phyloP scores from a whole-genome alignment of 2,329 filamentous ascomycete genomes.

The Colletotrichum lentis region DNA sequence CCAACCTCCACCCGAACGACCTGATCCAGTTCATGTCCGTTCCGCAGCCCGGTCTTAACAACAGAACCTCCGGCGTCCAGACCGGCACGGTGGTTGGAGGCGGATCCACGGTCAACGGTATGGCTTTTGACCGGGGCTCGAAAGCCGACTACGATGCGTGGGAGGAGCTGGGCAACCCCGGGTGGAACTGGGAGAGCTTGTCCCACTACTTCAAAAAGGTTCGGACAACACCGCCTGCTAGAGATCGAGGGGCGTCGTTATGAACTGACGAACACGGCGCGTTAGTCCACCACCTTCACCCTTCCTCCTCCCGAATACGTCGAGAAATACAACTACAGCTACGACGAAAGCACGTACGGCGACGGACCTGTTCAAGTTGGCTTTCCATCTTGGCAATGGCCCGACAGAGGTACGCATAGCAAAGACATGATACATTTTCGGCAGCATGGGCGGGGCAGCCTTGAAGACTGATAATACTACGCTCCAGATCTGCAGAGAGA shows the following conservation, averaged over 20 bases:
- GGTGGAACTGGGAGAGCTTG: slow-evolving; percentile 57
- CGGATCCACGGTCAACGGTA: slow-evolving; percentile 47
- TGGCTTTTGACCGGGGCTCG: slow-evolving; percentile 56
- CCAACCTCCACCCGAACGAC: slow-evolving; percentile 37
- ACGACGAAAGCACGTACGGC: slow-evolving; percentile 40
- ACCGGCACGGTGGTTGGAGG: slow-evolving; percentile 41
- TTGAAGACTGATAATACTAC: no score
- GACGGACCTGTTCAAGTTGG: slow-evolving; percentile 41
- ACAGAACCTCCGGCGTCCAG: slow-evolving; percentile 41
- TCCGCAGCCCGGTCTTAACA: slow-evolving; percentile 44
- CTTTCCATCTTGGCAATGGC: slow-evolving; percentile 42
- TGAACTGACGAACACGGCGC: slow-evolving; percentile 46
- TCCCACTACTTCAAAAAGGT: slow-evolving; percentile 58
- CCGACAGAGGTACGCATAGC: slow-evolving; percentile 35
- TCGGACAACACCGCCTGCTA: no score
- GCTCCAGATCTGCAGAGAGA: slow-evolving; percentile 23
- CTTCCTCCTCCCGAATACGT: slow-evolving; percentile 46
- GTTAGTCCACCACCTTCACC: slow-evolving; percentile 40
- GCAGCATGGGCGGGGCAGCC: accelerated
- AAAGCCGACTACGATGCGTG: slow-evolving; percentile 54
- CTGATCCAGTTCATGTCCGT: slow-evolving; percentile 45
- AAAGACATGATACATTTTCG: accelerated
- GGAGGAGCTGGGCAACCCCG: slow-evolving; percentile 53
- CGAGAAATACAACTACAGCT: slow-evolving; percentile 40
- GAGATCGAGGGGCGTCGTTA: slow-evolving; percentile 38